Conservation (phyloP, 306 rosid species). For the Gleditsia sinensis region DNA sequence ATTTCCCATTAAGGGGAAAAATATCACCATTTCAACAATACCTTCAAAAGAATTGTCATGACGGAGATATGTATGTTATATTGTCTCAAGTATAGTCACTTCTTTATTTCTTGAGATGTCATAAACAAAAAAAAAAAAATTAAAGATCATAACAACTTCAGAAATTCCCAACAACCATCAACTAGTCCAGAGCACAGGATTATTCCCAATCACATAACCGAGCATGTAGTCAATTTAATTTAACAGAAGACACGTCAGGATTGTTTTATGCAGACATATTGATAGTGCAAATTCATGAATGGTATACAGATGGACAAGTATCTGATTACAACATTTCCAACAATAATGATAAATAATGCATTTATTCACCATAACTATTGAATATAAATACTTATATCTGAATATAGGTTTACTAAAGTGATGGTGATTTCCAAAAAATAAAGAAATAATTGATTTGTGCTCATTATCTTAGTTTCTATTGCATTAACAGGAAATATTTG, state of each 20-base stretch:
- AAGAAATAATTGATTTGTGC: not conserved
- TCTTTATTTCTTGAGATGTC: not conserved
- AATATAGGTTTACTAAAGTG: too few relatives aligned
- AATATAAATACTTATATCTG: too few relatives aligned
- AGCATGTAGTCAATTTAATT: not conserved
- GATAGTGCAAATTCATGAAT: too few relatives aligned
- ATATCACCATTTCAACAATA: slow-evolving; percentile 16
- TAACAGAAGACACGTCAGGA: too few relatives aligned
- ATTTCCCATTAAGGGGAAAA: not conserved
- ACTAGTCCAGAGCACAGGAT: not conserved
- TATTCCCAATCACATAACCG: not conserved
- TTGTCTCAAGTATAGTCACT: not conserved
- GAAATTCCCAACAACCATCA: not conserved
- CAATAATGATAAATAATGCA: too few relatives aligned
- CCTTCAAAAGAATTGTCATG: slow-evolving; percentile 19
- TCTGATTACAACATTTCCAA: too few relatives aligned
- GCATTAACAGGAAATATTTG: not conserved
- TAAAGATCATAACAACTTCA: not conserved
- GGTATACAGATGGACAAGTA: too few relatives aligned
- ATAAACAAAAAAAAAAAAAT: not conserved
- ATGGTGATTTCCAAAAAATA: not conserved
- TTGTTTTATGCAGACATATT: too few relatives aligned
- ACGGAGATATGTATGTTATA: not conserved
- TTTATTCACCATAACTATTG: too few relatives aligned
- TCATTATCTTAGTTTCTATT: not conserved